Conservation (phyloP, 2,329 filamentous ascomycete species). For the Trichoderma breve region DNA sequence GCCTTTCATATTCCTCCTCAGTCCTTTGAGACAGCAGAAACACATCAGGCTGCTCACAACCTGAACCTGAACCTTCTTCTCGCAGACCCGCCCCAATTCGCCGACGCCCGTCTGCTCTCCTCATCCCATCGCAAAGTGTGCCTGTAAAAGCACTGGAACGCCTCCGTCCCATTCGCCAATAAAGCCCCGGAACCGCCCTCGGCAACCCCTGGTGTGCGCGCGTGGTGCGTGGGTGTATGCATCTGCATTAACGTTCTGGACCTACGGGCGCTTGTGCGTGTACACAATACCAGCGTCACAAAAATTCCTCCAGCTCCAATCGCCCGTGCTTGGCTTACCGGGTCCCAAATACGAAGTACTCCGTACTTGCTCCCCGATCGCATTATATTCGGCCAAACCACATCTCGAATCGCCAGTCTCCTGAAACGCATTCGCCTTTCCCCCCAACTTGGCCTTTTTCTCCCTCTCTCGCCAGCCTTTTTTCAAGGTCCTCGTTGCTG, state of each 20-base stretch:
- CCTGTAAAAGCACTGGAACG: constrained; percentile 10
- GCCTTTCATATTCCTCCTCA: too few relatives aligned
- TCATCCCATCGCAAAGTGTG: constrained; percentile 7
- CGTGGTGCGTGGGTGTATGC: constrained; percentile 21
- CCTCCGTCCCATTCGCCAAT: constrained; percentile 18
- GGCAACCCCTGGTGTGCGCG: constrained; percentile 22
- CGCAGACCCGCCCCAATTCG: constrained; percentile 14
- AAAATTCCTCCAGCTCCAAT: background rate
- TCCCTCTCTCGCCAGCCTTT: background rate
- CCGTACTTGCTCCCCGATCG: constrained; percentile 20
- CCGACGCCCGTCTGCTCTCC: background rate
- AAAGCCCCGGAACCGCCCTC: constrained; percentile 21
- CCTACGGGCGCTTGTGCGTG: constrained; percentile 20
- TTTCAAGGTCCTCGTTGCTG: constrained; percentile 10
- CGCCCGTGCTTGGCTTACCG: background rate
- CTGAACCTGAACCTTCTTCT: background rate
- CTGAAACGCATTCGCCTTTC: constrained; percentile 18
- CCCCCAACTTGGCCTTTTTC: constrained; percentile 2
- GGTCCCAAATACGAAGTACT: constrained; percentile 17
- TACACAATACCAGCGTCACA: constrained; percentile 13
- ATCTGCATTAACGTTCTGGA: constrained; percentile 21
- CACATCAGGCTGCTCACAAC: background rate
- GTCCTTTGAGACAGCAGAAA: background rate
- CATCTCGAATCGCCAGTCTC: constrained; percentile 22
- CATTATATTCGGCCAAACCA: constrained; percentile 20